Conservation (phyloP, 768 basidiomycete genomes). For the Mycena maculata region DNA sequence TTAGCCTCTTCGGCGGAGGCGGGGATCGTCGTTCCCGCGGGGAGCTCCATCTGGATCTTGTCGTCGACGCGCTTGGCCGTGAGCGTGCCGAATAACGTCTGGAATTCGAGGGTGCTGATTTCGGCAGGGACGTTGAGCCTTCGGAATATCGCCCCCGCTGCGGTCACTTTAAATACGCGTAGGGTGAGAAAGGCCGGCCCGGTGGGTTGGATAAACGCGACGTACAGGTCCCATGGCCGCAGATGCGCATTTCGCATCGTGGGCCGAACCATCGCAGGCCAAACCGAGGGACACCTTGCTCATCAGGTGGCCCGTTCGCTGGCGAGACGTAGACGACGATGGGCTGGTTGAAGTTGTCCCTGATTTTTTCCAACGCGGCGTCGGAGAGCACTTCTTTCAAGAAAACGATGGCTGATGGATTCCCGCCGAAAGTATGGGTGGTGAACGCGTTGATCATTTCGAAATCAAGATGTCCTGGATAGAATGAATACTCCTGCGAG, state of each 20-base stretch:
- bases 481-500: not conserved
- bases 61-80: slow-evolving; percentile 16
- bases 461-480: not conserved
- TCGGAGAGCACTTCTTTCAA: slow-evolving; percentile 5
- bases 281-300: not conserved
- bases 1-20: slow-evolving; percentile 1
- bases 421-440: slow-evolving; percentile 3
- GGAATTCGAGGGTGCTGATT: slow-evolving; percentile 16
- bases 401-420: slow-evolving; percentile 25
- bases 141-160: slow-evolving; percentile 23
- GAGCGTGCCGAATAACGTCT: slow-evolving; percentile 15
- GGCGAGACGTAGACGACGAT: slow-evolving; percentile 21
- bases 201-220: not conserved
- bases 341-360: slow-evolving; percentile 16
- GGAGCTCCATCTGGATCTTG: slow-evolving; percentile 24
- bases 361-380: slow-evolving; percentile 16
- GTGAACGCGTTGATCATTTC: slow-evolving; percentile 17
- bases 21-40: slow-evolving; percentile 16
- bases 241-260: slow-evolving; percentile 12
- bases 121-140: not conserved
- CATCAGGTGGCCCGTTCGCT: not conserved
- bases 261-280: slow-evolving; percentile 27
- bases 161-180: not conserved
- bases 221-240: slow-evolving; percentile 28
- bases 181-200: not conserved